These are phyloP conservation scores for Ophiocytium majus DNA, from an alignment of 352 stramenopile genomes.

Conservation along the genomic window DNA sequence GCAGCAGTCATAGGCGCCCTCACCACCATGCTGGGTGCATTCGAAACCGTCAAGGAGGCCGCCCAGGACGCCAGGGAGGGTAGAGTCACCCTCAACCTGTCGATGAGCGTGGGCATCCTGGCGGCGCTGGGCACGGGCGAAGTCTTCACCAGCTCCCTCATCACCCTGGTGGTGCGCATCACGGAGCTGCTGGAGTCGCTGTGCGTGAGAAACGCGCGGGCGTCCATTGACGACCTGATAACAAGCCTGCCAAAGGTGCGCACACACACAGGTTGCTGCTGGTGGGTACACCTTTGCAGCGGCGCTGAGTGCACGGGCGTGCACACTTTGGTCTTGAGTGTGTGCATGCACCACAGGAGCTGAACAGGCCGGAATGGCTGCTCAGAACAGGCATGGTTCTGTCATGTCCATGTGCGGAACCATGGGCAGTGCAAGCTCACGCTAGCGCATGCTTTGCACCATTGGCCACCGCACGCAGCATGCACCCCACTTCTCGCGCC, in stretches of 20 bases:
- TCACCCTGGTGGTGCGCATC: not conserved
- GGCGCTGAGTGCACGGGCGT: too few species aligned
- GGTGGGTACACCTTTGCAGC: too few species aligned
- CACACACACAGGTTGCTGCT: too few species aligned
- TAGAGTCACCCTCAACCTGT: not conserved
- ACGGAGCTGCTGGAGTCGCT: not conserved
- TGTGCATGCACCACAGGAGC: too few species aligned
- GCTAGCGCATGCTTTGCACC: too few species aligned
- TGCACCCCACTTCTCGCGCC: too few species aligned
- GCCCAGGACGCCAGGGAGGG: not conserved
- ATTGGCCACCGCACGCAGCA: too few species aligned
- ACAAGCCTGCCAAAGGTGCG: not conserved
- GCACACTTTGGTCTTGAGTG: too few species aligned
- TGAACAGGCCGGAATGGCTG: too few species aligned
- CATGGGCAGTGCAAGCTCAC: too few species aligned
- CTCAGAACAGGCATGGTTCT: too few species aligned
- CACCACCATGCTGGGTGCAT: not conserved
- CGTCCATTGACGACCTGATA: not conserved
- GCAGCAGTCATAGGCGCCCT: not conserved
- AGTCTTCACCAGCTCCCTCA: not conserved
- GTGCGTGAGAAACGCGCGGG: not conserved
- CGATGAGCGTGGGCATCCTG: not conserved
- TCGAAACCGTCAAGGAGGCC: not conserved
- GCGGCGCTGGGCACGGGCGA: not conserved
- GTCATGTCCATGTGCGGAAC: too few species aligned